A percentile compares a stretch with the other conserved stretches of the same genome.
Evolutionary conservation across 164 flowering plant genomes (phyloP).

Genomic region (Vitis amurensis): DNA sequence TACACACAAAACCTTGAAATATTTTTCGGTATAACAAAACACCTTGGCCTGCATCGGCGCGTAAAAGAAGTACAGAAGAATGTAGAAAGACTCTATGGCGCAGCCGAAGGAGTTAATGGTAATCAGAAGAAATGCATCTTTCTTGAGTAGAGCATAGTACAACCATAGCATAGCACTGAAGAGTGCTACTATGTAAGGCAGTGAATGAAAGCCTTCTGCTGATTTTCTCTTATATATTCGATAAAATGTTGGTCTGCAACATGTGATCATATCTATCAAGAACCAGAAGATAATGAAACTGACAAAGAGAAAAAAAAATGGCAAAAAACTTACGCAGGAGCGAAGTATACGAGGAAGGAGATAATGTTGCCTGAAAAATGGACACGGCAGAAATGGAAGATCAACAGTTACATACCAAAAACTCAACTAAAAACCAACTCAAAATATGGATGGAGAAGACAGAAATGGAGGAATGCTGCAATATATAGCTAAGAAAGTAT

Average conservation of each 20-base stretch:
- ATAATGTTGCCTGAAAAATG: slow-evolving; percentile 39
- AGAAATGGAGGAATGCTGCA: too few species aligned
- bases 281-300: neutral
- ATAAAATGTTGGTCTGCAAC: slow-evolving; percentile 56
- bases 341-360: slow-evolving; percentile 49
- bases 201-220: slow-evolving; percentile 55
- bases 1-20: neutral
- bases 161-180: slow-evolving; percentile 56
- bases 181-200: slow-evolving; percentile 52
- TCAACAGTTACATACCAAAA: neutral
- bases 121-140: slow-evolving; percentile 27
- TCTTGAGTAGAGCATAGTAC: slow-evolving; percentile 46
- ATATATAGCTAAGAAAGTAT: neutral
- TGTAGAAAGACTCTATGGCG: slow-evolving; percentile 33
- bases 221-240: slow-evolving; percentile 51
- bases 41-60: slow-evolving; percentile 28
- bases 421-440: neutral
- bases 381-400: neutral
- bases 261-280: neutral
- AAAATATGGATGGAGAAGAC: too few species aligned
- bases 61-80: slow-evolving; percentile 21
- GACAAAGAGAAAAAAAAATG: neutral
- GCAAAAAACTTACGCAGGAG: slow-evolving; percentile 51
- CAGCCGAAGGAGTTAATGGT: slow-evolving; percentile 47
- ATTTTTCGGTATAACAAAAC: neutral